A percentile compares a stretch with the other conserved stretches of the same genome.
These are phyloP conservation scores for Melastoma candidum DNA, from an alignment of 441 rosid genomes.

Conservation along the genomic window DNA sequence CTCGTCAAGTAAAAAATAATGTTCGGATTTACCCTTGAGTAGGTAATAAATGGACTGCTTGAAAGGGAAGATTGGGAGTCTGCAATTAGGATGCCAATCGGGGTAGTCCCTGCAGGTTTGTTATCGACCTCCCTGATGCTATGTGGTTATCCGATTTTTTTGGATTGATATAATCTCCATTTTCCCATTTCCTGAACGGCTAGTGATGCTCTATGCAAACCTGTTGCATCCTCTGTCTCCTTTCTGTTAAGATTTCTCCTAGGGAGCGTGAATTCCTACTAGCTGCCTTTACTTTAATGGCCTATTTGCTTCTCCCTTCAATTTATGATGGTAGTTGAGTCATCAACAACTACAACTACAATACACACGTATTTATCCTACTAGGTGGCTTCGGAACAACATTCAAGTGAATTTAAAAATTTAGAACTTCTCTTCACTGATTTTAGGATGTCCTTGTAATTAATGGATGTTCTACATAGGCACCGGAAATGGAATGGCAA, in stretches of 20 bases:
- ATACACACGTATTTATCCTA: too few relatives aligned
- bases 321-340: too few relatives aligned
- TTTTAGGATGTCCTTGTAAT: too few relatives aligned
- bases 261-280: too few relatives aligned
- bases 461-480: slow-evolving; percentile 31
- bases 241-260: too few relatives aligned
- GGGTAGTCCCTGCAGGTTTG: slow-evolving; percentile 84
- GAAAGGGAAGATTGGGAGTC: slow-evolving; percentile 76
- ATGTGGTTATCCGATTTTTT: not conserved
- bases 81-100: slow-evolving; percentile 72
- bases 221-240: slow-evolving; percentile 1
- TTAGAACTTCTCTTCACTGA: too few relatives aligned
- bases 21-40: slow-evolving; percentile 25
- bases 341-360: too few relatives aligned
- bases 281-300: too few relatives aligned
- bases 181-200: not conserved
- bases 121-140: slow-evolving; percentile 3
- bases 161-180: slow-evolving; percentile 1
- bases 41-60: slow-evolving; percentile 93
- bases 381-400: too few relatives aligned
- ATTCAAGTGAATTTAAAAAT: too few relatives aligned
- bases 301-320: too few relatives aligned
- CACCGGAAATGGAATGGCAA: slow-evolving; percentile 92
- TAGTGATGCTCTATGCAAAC: slow-evolving; percentile 5
- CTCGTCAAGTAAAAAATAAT: not conserved